A percentile compares a stretch with the other conserved stretches of the same genome.
Conservation (phyloP, 2,329 filamentous ascomycete species). For the Ophiocordyceps sinensis region DNA sequence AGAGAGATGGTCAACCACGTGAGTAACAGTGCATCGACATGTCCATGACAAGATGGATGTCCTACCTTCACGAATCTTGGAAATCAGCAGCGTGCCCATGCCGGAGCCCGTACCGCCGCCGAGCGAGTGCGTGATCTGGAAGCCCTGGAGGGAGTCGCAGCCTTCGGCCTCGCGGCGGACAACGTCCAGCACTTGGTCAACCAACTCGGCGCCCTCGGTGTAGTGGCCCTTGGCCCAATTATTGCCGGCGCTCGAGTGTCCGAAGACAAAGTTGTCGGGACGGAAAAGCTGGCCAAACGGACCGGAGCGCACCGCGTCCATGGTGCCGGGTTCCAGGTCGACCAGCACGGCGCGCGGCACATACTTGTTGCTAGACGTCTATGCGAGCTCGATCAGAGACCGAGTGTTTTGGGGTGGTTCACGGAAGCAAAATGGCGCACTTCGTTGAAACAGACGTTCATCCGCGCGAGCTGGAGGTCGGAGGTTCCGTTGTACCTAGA, state of each 20-base stretch:
- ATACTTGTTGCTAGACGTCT: conserved; percentile 98
- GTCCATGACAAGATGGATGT: background rate
- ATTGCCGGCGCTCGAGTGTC: conserved; percentile 98
- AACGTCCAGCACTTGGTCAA: conserved; percentile 95
- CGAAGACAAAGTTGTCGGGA: conserved; percentile 99
- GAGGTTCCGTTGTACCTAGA: conserved; percentile 85
- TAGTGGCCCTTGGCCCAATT: conserved; percentile 99
- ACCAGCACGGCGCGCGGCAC: conserved; percentile 98
- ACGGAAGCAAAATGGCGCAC: conserved; percentile 17
- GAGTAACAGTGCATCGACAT: background rate
- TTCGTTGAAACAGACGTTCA: conserved; percentile 98
- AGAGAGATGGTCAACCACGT: background rate
- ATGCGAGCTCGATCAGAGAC: background rate
- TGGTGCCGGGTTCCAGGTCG: conserved; percentile 98
- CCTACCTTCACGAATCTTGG: conserved; percentile 85
- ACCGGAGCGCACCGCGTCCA: conserved; percentile 97
- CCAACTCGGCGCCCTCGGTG: conserved; percentile 97
- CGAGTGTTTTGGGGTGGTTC: background rate
- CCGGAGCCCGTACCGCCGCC: conserved; percentile 99
- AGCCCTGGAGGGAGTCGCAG: conserved; percentile 98
- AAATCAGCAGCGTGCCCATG: conserved; percentile 99
- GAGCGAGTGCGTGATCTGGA: conserved; percentile 99
- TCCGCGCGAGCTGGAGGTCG: conserved; percentile 97
- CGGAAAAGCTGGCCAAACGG: conserved; percentile 99
- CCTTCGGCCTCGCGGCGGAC: conserved; percentile 97